A percentile compares a stretch with the other conserved stretches of the same genome.
Evolutionary conservation across 1,284 basidiomycete genomes (phyloP).

Genomic region (Sparassis latifolia): DNA sequence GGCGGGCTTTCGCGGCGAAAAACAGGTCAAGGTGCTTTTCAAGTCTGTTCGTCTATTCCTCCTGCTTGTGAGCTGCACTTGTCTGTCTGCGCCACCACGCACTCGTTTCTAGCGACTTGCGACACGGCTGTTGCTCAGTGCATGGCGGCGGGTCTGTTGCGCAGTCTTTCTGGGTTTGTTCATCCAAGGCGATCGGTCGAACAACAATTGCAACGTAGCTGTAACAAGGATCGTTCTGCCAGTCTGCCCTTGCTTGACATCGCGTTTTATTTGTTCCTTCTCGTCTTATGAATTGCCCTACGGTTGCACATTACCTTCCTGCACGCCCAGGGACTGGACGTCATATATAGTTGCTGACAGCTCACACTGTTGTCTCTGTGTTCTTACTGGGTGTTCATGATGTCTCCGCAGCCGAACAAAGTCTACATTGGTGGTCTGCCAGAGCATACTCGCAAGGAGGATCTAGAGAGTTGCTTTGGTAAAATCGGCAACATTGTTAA

Average conservation of each 20-base stretch:
- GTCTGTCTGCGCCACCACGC: conserved; percentile 5
- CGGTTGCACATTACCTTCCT: conserved; percentile 6
- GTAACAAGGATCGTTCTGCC: conserved; percentile 1
- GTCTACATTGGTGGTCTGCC: conserved; percentile 84
- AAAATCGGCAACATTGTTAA: conserved; percentile 72
- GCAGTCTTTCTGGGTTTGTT: conserved; percentile 4
- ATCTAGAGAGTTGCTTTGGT: conserved; percentile 77
- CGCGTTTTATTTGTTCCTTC: conserved; percentile 5
- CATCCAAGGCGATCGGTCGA: too few relatives aligned
- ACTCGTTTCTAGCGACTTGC: conserved; percentile 15
- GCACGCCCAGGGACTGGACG: conserved; percentile 13
- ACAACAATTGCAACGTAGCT: too few relatives aligned
- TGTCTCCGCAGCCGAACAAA: conserved; percentile 74
- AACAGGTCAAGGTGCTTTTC: conserved; percentile 87
- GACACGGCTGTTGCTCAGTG: conserved; percentile 9
- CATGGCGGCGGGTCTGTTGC: conserved; percentile 1
- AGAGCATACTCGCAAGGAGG: conserved; percentile 76
- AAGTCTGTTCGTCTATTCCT: conserved; percentile 38
- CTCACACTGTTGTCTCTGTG: conserved; percentile 34
- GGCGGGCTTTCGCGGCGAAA: conserved; percentile 57
- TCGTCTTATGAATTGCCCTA: too few relatives aligned
- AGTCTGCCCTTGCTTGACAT: conserved; percentile 5
- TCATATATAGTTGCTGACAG: conserved; percentile 14
- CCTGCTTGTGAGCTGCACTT: conserved; percentile 13
- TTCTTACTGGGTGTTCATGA: conserved; percentile 58